phyloP scores from a whole-genome alignment of 257 asterid species.

The Paraleonurus japonicus region DNA sequence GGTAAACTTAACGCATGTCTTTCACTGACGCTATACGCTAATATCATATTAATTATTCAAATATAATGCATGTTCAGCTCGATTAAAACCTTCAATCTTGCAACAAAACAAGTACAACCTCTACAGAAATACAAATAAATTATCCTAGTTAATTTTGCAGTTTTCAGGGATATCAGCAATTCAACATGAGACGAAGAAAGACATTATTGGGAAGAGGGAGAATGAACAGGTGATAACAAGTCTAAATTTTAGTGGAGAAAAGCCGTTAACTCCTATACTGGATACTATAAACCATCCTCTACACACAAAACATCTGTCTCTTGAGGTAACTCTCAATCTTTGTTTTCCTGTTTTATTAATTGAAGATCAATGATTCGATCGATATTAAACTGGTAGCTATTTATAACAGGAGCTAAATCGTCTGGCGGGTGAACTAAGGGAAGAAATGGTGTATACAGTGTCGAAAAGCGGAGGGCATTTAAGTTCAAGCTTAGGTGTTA shows the following conservation, averaged over 20 bases:
- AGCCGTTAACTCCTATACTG: background rate
- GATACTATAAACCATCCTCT: background rate
- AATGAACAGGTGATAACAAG: background rate
- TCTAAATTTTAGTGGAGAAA: conserved; percentile 33
- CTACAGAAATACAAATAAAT: too few species aligned
- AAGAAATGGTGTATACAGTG: background rate
- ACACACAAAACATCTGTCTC: background rate
- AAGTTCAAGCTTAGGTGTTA: background rate
- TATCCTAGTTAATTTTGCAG: conserved; percentile 14
- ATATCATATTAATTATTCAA: too few species aligned
- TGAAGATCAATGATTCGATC: background rate
- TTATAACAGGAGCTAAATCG: background rate
- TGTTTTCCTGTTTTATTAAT: too few species aligned
- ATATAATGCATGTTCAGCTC: too few species aligned
- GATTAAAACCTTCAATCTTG: too few species aligned
- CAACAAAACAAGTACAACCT: too few species aligned
- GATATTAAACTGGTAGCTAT: too few species aligned
- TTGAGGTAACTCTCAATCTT: background rate
- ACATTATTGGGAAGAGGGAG: background rate
- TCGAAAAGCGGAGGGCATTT: background rate
- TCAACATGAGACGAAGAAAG: conserved; percentile 23
- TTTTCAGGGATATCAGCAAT: conserved; percentile 26
- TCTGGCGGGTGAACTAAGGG: background rate
- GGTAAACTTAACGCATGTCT: too few species aligned
- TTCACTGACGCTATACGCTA: too few species aligned